Evolutionary conservation across 2,329 filamentous ascomycete genomes (phyloP), one percentile per base, ranked within the genome.

Genomic region (Nothopassalora personata): DNA sequence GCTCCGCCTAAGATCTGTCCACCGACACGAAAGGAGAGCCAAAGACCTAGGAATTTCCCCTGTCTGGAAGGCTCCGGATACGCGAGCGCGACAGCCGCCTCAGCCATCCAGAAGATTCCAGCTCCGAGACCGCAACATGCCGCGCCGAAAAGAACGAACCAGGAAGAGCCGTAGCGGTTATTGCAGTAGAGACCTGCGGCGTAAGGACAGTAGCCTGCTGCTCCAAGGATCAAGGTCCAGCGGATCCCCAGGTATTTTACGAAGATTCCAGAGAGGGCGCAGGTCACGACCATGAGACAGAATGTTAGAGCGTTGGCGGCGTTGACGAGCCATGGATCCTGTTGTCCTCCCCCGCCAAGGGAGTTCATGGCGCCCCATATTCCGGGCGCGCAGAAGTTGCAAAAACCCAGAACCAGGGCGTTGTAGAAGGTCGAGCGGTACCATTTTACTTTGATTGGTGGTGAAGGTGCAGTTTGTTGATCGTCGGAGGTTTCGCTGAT

Each of bases 21-120:
- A 1, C 78, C 76, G 1, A 88, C 78, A 3, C 81, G 78, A 62
- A 81, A 84, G 5, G 77, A 80, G 4, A 90, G 77, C 88, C 88
- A 91, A 67, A 87, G 85, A 0, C 86, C 87, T 0, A 90, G 75
- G 18, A 85, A 83, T 15, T 80, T 80, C 0, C 85, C 86, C 55
- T 83, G 81, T 51, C 88, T 88, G 68, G 83, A 84, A 0, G 86
- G 86, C 66, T 90, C 87, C 0, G 87, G 87, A 63, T 91, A 91
- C 0, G 84, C 80, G 19, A 90, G 82, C 0, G 87, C 87, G 58
- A 91, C 88, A 0, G 88, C 87, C 0, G 86, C 86, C 72, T 91
- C 88, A 0, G 87, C 83, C 78, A 86, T 86, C 88, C 88, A 91
- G 72, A 90, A 90, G 0, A 90, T 77, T 0, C 88, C 88, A 0